Conservation (phyloP, 2,329 filamentous ascomycete species). For the Fusarium bulbicola region DNA sequence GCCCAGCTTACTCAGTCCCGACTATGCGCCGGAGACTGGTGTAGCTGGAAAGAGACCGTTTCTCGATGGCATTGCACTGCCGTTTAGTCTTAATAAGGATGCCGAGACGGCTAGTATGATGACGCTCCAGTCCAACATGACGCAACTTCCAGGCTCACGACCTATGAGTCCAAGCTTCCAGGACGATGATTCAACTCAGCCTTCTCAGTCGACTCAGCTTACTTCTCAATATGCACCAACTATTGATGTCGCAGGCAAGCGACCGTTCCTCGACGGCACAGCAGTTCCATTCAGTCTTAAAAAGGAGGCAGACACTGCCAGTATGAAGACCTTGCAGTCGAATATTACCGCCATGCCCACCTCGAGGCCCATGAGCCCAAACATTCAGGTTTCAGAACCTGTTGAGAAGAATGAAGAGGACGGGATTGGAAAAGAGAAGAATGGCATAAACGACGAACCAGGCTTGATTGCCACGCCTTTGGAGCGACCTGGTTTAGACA, state of each 20-base stretch:
- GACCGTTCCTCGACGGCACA: conserved; percentile 73
- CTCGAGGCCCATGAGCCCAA: conserved; percentile 48
- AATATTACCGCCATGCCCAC: conserved; percentile 43
- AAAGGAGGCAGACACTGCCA: conserved; percentile 72
- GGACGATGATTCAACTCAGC: conserved; percentile 23
- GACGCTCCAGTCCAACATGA: conserved; percentile 63
- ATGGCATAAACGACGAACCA: background rate
- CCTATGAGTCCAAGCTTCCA: conserved; percentile 45
- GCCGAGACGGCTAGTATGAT: conserved; percentile 75
- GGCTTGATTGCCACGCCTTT: background rate
- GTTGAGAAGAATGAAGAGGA: background rate
- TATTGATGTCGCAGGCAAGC: conserved; percentile 65
- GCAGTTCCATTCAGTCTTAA: conserved; percentile 78
- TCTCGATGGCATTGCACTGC: conserved; percentile 74
- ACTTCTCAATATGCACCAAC: conserved; percentile 46
- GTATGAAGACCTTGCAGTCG: conserved; percentile 73
- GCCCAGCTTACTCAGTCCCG: conserved; percentile 55
- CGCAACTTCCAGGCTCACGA: conserved; percentile 43
- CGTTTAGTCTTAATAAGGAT: conserved; percentile 73
- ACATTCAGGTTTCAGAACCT: background rate
- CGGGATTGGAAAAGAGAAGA: background rate
- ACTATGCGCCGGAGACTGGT: conserved; percentile 57
- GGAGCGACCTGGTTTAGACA: conserved; percentile 57
- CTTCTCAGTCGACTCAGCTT: conserved; percentile 25
- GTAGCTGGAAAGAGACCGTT: conserved; percentile 71